phyloP scores from a whole-genome alignment of 2,329 filamentous ascomycete species.

The Penicillium frequentans region DNA sequence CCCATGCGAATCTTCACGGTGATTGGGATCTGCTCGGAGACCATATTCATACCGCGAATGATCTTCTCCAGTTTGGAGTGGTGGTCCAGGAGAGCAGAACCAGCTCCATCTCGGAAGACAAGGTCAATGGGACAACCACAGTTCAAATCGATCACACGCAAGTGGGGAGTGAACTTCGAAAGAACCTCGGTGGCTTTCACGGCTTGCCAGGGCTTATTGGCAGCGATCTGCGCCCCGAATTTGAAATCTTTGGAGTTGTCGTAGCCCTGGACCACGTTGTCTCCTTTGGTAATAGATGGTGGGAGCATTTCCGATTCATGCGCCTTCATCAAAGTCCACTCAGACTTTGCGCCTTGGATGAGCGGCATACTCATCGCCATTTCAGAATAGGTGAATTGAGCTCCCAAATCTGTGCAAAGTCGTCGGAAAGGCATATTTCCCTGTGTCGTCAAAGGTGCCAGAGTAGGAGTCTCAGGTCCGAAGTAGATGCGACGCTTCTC shows the following conservation, averaged over 20 bases:
- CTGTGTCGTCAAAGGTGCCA: slow-evolving; percentile 95
- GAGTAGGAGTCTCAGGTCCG: slow-evolving; percentile 83
- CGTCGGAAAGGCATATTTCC: slow-evolving; percentile 93
- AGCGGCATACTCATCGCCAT: slow-evolving; percentile 94
- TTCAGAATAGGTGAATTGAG: slow-evolving; percentile 93
- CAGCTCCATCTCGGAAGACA: slow-evolving; percentile 82
- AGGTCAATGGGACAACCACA: slow-evolving; percentile 97
- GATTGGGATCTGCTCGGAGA: slow-evolving; percentile 87
- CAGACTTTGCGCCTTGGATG: slow-evolving; percentile 82
- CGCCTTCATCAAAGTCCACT: slow-evolving; percentile 94
- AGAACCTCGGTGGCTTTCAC: slow-evolving; percentile 85
- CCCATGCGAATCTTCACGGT: slow-evolving; percentile 95
- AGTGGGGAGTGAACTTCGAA: slow-evolving; percentile 71
- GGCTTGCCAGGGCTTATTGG: slow-evolving; percentile 87
- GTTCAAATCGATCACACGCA: slow-evolving; percentile 92
- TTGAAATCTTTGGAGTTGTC: slow-evolving; percentile 79
- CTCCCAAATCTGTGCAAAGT: slow-evolving; percentile 83
- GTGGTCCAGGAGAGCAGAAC: slow-evolving; percentile 87
- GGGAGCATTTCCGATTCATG: slow-evolving; percentile 78
- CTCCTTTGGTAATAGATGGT: slow-evolving; percentile 61
- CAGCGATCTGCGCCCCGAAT: slow-evolving; percentile 91
- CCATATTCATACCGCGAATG: slow-evolving; percentile 90
- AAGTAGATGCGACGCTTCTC: slow-evolving; percentile 96
- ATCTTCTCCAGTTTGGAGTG: slow-evolving; percentile 90
- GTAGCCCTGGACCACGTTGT: slow-evolving; percentile 69